Evolutionary conservation across 148 eudicot species (phyloP), one percentile per base, ranked within the genome.

Genomic region (Vaccinium corymbosum): DNA sequence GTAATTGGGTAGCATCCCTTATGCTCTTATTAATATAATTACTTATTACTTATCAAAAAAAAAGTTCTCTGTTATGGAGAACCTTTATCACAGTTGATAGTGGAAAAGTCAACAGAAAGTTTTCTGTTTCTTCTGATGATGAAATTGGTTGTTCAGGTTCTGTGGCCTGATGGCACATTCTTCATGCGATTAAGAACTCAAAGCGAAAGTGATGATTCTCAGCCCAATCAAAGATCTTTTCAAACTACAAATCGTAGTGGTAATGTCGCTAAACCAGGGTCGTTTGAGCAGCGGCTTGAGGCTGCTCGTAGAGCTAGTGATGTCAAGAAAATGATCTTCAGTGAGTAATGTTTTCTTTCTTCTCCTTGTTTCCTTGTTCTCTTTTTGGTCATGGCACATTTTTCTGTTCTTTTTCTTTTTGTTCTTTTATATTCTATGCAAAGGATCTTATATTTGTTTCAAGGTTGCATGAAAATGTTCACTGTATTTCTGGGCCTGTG

Each of bases 111-210:
- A 20, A 20, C 59, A 61, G 20, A 73, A 51, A 29, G 56, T 11
- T 83, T 74, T 82, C 79, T 75, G 75, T 64, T 57, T 84, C 46
- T 79, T 76, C 73, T 76, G 16, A 48, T 25, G 11, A 25, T 59
- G 70, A 25, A 22, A 57, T 62, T 85, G 9, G 56, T 80, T 70
- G 20, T 68, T 85, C 89, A 96, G 99, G 85, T 95, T 85, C 92
- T 97, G 20, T 97, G 97, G 97, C 99, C 99, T 59, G 92, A 87
- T 83, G 99, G 97, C 48, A 93, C 83, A 81, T 97, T 97, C 87
- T 97, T 93, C 86, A 86, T 88, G 78, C 93, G 85, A 88, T 76
- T 93, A 82, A 90, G 83, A 9, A 79, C 84, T 78, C 90, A 83
- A 78, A 79, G 83, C 13, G 84, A 87, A 70, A 77, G 68, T 29